Evolutionary conservation across 768 basidiomycete genomes (phyloP), one percentile per base, ranked within the genome.

Genomic region (Podaxis carcinomalis): DNA sequence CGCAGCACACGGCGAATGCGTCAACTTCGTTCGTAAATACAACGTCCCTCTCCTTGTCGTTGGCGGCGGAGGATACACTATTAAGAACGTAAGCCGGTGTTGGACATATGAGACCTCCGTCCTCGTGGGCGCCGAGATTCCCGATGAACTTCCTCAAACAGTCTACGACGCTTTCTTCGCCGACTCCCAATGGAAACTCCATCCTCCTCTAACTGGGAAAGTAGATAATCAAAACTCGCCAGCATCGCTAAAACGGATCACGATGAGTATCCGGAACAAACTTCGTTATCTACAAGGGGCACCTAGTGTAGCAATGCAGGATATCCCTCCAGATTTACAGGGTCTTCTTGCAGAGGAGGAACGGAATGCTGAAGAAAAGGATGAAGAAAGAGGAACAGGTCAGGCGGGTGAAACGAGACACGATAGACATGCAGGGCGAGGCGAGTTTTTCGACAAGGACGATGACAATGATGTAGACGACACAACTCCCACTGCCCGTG

Each of bases 71-170:
- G 96, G 96, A 0, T 99, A 99, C 74, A 95, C 94, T 4, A 92
- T 98, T 72, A 92, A 94, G 69, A 96, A 96, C 70, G 97, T 99
- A 65, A 90, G 92, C 50, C 86, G 96, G n/a, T 99, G 96, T 70
- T 99, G 96, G 96, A 89, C 96, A 36, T 96, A 99, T 77, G 96
- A 99, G 73, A 99, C 97, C 0, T 88, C 93, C 11, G 90, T 98
- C 0, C 85, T 96, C 6, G 88, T 97, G 50, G 93, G 92, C 14
- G 84, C 88, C 0, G 74, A 82, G 39, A 83, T 99, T 28, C 89
- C 94, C 0, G 89, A 96, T 74, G 87, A 90, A 62, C 86, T 99
- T 7, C 96, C 96, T 0, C 76, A 78, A 23, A 98, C 94, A 0
- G 85, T 92, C 1, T 99, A 98, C 75, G 92, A 97, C 68, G 80